Evolutionary conservation across 306 rosid genomes (phyloP), one percentile per base, ranked within the genome.

Genomic region (Cajanus cajan): DNA sequence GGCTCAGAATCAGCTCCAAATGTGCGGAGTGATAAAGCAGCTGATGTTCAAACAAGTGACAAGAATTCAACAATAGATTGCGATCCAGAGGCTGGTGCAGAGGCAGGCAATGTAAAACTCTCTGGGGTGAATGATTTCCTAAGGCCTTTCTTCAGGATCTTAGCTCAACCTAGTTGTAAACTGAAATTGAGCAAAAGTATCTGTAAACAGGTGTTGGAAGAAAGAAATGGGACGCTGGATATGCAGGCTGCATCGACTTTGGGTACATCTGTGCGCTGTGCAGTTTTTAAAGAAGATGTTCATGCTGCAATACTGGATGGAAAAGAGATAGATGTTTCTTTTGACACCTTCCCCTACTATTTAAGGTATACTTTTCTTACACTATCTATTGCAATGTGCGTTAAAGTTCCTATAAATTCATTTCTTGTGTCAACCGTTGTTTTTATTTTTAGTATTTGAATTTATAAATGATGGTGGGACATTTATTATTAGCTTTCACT

Each of bases 51-150:
- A 85, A 78, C 89, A 61, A 81, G 80, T 24, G 82, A 84, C 85
- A 91, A 84, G 86, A 89, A 74, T 74, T 81, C 83, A 81, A 64
- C 86, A 73, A 83, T 86, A 15, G 94, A 91, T 68, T 87, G 89
- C 90, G 64, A 81, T 79, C 88, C 80, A 31, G 97, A 91, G 44
- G 83, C 87, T 83, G 85, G 88, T 84, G 77, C 77, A 73, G 97
- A 93, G 93, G 90, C 97, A 87, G 98, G 94, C 97, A 91, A 93
- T 93, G 92, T 90, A 91, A 93, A 91, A 84, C 71, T 91, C 83
- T 91, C 88, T 93, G 96, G 98, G 94, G 85, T 89, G 89, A 91
- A 87, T 93, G 93, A 93, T 93, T 93, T 90, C 92, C 92, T 91
- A 87, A 82, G 97, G 97, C 89, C 90, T 91, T 87, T 89, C 85